A percentile compares a stretch with the other conserved stretches of the same genome.
phyloP scores from a whole-genome alignment of 2,329 filamentous ascomycete species.

The Penicillium aurantiogriseum region DNA sequence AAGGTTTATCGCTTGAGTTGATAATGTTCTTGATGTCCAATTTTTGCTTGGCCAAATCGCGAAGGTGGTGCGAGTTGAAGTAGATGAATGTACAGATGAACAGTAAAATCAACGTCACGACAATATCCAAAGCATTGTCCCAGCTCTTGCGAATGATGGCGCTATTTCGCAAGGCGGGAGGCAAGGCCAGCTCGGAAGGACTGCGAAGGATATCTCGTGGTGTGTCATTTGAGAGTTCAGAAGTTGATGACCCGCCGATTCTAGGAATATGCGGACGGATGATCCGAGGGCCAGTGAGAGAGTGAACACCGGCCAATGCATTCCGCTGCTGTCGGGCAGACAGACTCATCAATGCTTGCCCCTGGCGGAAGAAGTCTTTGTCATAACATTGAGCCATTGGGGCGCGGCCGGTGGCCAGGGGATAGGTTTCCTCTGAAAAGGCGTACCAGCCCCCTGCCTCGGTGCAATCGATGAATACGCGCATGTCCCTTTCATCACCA shows the following conservation, averaged over 20 bases:
- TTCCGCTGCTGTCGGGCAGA: slow-evolving; percentile 53
- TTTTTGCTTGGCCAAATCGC: slow-evolving; percentile 45
- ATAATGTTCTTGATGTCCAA: slow-evolving; percentile 48
- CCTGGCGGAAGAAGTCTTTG: slow-evolving; percentile 46
- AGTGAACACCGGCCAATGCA: slow-evolving; percentile 70
- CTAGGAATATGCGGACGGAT: slow-evolving; percentile 43
- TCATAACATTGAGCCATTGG: slow-evolving; percentile 58
- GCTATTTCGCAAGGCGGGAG: slow-evolving; percentile 42
- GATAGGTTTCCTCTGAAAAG: slow-evolving; percentile 81
- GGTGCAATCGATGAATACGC: slow-evolving; percentile 84
- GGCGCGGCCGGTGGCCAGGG: slow-evolving; percentile 73
- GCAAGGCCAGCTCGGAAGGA: slow-evolving; percentile 39
- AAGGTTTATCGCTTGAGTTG: slow-evolving; percentile 37
- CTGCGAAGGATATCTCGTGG: slow-evolving; percentile 37
- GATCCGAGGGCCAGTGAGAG: slow-evolving; percentile 52
- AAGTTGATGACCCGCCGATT: slow-evolving; percentile 42
- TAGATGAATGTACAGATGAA: slow-evolving; percentile 45
- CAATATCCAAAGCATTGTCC: slow-evolving; percentile 47
- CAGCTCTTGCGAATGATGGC: slow-evolving; percentile 48
- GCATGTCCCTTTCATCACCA: slow-evolving; percentile 55
- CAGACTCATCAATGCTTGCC: slow-evolving; percentile 40
- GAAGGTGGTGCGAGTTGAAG: slow-evolving; percentile 43
- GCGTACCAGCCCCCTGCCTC: slow-evolving; percentile 90
- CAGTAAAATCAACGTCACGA: slow-evolving; percentile 42
- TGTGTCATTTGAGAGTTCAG: slow-evolving; percentile 38